Evolutionary conservation across 1,284 basidiomycete species (phyloP), one percentile per base, ranked within the genome.

Genomic region (Meira nashicola): DNA sequence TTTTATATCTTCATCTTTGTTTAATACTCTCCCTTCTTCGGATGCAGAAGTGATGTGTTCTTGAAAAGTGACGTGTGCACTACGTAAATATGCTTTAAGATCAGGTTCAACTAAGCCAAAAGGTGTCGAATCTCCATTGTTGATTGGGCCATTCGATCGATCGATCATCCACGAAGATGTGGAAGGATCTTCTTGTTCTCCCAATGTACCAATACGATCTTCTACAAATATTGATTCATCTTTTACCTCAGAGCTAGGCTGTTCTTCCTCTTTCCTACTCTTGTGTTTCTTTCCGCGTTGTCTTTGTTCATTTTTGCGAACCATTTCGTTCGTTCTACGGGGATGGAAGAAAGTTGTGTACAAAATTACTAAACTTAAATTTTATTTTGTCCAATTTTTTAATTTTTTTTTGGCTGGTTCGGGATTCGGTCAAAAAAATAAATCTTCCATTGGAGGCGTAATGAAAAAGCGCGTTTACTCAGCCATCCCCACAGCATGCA

Each of bases 41-140:
- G 12, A 28, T 17, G 23, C 44, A 14, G 46, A 21, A n/a, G 59
- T 70, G 6, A 64, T 59, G 17, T 70, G 64, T 44, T 65, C 66
- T 14, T 54, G 33, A 10, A 72, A 61, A 1, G 59, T 55, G 15
- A 66, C 61, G 49, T 58, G 60, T 5, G 64, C 68, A 7, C 60
- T 58, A 23, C 67, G 62, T 4, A 75, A 62, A 33, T 75, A 75
- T 9, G 63, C 62, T 57, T 75, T 75, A 55, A 75, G 60, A 49
- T 75, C 73, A 11, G 65, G 61, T 50, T 67, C 70, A 15, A 75
- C 73, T 19, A 67, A 67, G 37, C 73, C 73, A 51, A 73, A 75
- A 11, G 73, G 73, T 1, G 73, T 69, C n/a, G 65, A 62, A 23
- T 61, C 55, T 33, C 63, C 67, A 9, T 59, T 61, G 38, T 66